Evolutionary conservation across 495 filamentous ascomycete species (phyloP).

Genomic region (Hypoxylon cercidicola): DNA sequence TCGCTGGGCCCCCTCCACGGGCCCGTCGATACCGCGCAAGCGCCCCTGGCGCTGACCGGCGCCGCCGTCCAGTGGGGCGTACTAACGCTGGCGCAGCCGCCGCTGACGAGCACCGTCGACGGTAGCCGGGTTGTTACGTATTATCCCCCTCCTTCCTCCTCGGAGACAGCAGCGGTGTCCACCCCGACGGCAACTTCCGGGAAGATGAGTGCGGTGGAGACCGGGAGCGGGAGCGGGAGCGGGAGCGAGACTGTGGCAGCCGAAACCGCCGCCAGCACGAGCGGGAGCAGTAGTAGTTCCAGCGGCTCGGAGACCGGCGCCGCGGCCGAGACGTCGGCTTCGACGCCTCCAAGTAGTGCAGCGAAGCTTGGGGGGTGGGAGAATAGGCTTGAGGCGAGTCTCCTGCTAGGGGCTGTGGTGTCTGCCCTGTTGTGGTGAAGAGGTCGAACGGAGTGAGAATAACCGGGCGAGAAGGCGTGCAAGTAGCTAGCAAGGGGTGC

Average conservation of each 20-base stretch:
- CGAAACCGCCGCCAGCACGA: neutral
- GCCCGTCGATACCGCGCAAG: constrained; percentile 46
- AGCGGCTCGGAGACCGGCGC: neutral
- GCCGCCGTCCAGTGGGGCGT: constrained; percentile 50
- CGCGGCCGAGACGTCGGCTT: neutral
- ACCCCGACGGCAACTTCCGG: constrained; percentile 5
- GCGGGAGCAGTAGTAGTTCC: neutral
- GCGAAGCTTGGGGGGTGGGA: neutral
- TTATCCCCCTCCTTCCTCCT: constrained; percentile 14
- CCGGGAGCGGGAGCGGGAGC: neutral
- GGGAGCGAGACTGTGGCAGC: neutral
- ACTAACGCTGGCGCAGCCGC: constrained; percentile 49
- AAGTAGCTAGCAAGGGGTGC: no score
- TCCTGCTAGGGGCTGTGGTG: constrained; percentile 2
- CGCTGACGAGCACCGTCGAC: constrained; percentile 36
- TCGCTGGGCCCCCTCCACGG: constrained; percentile 42
- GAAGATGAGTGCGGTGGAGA: neutral
- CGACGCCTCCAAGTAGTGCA: neutral
- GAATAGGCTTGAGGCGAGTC: neutral
- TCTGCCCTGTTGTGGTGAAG: neutral
- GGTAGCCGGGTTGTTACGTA: constrained; percentile 37
- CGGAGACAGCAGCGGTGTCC: constrained; percentile 15
- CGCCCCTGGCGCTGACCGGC: no score
- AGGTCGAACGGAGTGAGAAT: no score
- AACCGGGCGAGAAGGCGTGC: neutral